These are phyloP conservation scores for Candida jianshihensis DNA, from an alignment of 805 yeast genomes.

Conservation along the genomic window DNA sequence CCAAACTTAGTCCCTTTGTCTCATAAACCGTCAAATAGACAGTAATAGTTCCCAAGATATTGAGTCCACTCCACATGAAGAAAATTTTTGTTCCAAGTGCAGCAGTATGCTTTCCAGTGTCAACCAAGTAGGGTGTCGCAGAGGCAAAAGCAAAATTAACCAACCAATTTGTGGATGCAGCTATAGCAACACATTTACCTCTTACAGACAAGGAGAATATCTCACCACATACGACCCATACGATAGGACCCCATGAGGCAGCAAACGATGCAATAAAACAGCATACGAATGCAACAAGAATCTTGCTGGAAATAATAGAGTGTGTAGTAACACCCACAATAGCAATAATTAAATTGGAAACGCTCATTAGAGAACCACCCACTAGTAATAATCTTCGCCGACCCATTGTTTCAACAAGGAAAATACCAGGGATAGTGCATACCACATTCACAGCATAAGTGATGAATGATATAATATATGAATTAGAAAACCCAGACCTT, in stretches of 20 bases:
- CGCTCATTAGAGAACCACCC: constrained; percentile 76
- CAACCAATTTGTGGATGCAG: constrained; percentile 77
- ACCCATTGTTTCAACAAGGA: constrained; percentile 74
- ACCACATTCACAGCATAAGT: constrained; percentile 81
- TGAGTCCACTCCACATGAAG: constrained; percentile 74
- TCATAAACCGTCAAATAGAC: constrained; percentile 68
- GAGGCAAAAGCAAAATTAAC: constrained; percentile 71
- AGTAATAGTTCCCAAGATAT: constrained; percentile 49
- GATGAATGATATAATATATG: constrained; percentile 66
- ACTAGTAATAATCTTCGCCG: constrained; percentile 59
- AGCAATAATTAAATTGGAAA: constrained; percentile 65
- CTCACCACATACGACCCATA: constrained; percentile 66
- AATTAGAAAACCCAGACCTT: constrained; percentile 54
- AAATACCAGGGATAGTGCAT: constrained; percentile 77
- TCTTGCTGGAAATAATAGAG: constrained; percentile 41
- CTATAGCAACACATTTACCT: constrained; percentile 68
- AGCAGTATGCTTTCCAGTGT: constrained; percentile 60
- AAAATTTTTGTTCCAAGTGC: constrained; percentile 66
- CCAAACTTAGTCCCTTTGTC: constrained; percentile 73
- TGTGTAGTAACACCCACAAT: constrained; percentile 46
- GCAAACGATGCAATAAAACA: constrained; percentile 72
- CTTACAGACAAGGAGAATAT: constrained; percentile 66
- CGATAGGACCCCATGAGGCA: constrained; percentile 77
- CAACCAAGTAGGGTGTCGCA: constrained; percentile 69
- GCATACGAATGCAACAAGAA: constrained; percentile 61